These are phyloP conservation scores for Cyberlindnera saturnus DNA, from an alignment of 805 yeast genomes.

Conservation along the genomic window DNA sequence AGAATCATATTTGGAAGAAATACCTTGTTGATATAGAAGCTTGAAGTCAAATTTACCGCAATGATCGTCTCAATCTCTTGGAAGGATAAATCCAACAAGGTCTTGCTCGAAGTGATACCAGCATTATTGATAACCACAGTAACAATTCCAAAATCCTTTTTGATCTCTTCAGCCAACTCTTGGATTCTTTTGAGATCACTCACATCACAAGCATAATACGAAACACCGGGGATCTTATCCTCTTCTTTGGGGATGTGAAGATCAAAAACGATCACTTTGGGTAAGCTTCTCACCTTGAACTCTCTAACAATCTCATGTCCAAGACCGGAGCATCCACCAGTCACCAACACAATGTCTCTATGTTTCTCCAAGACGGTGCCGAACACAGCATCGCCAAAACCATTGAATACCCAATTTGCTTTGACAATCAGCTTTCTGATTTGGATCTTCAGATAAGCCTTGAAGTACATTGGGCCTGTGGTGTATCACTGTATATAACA, in stretches of 20 bases:
- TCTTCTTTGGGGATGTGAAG: conserved; percentile 29
- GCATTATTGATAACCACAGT: conserved; percentile 82
- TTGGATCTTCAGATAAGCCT: conserved; percentile 16
- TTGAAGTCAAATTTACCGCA: conserved; percentile 63
- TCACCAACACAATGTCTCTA: conserved; percentile 61
- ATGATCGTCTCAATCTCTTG: conserved; percentile 59
- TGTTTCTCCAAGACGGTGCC: conserved; percentile 49
- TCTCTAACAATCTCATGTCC: conserved; percentile 56
- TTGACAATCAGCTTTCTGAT: conserved; percentile 8
- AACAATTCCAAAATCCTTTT: conserved; percentile 47
- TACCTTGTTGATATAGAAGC: conserved; percentile 60
- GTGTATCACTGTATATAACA: too few species aligned
- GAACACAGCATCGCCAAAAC: conserved; percentile 32
- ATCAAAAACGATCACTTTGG: conserved; percentile 62
- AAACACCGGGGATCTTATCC: conserved; percentile 32
- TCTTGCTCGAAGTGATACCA: conserved; percentile 58
- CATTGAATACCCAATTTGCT: conserved; percentile 5
- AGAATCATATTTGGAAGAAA: conserved; percentile 70
- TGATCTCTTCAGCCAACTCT: conserved; percentile 34
- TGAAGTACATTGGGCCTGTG: conserved; percentile 2
- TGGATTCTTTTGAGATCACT: conserved; percentile 42
- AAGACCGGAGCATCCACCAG: conserved; percentile 82
- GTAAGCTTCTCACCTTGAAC: conserved; percentile 38
- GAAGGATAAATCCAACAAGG: conserved; percentile 46
- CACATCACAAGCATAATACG: conserved; percentile 67